Conservation (phyloP, 768 basidiomycete species). For the Leccinum pellstonianum region DNA sequence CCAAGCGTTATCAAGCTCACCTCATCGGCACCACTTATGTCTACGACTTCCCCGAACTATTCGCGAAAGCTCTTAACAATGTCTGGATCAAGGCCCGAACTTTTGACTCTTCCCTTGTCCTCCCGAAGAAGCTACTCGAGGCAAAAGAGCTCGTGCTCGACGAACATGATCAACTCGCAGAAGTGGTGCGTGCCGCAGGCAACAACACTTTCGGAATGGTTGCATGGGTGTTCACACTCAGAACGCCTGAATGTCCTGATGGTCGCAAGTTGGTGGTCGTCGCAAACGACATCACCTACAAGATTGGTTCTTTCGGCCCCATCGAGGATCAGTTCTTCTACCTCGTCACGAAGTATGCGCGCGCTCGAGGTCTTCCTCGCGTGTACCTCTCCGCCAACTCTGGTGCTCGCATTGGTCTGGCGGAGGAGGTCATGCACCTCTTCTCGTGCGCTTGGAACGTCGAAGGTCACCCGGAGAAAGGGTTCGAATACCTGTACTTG, state of each 20-base stretch:
- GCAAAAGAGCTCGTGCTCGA: conserved; percentile 92
- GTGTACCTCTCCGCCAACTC: conserved; percentile 99
- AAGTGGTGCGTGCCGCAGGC: conserved; percentile 90
- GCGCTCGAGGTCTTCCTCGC: conserved; percentile 82
- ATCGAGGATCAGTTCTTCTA: conserved; percentile 95
- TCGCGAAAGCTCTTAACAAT: conserved; percentile 94
- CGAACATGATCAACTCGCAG: conserved; percentile 86
- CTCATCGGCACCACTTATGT: conserved; percentile 98
- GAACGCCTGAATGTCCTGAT: conserved; percentile 87
- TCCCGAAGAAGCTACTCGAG: conserved; percentile 78
- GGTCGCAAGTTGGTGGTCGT: conserved; percentile 88
- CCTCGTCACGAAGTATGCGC: conserved; percentile 91
- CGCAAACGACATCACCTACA: conserved; percentile 98
- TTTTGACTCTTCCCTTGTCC: conserved; percentile 59
- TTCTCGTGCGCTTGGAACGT: conserved; percentile 95
- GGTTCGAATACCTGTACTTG: conserved; percentile 93
- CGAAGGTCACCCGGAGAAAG: conserved; percentile 82
- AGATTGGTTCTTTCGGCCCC: conserved; percentile 98
- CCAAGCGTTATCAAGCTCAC: conserved; percentile 98
- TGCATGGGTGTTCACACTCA: conserved; percentile 91
- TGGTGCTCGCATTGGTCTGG: conserved; percentile 93
- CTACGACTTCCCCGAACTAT: conserved; percentile 99
- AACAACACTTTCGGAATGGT: conserved; percentile 98
- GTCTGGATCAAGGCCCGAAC: conserved; percentile 79
- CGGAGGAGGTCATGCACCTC: conserved; percentile 84